Base-by-base conservation (phyloP, 768 basidiomycete species). In the Leucogyrophana mollusca region DNA sequence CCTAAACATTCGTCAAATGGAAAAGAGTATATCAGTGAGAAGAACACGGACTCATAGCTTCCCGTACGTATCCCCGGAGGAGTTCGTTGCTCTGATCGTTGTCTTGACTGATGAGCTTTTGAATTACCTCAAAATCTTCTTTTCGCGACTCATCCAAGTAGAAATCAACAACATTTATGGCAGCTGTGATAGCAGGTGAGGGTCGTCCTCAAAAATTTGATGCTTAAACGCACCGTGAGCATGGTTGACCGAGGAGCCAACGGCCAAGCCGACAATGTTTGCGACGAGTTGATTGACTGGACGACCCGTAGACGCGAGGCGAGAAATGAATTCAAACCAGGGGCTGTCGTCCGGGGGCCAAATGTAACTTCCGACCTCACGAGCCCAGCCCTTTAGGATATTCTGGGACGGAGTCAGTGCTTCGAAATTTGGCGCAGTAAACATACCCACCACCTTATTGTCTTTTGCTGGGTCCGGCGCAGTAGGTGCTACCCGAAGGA, bases 161-260 rank as follows among this genome's bases (percentile, higher is more conserved):
- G 61, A 80, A 79, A 52, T 80, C 72, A 38, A 82, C 58, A 16
- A 80, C 69, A 34, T 77, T 66, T 5, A 72, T 67, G n/a, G 69
- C 69, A 7, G 72, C 73, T 71, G 37, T 1, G 22, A 38, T 16
- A 2, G 21, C 22, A 14, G 9, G 49, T 34, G 22, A 48, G 24
- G 14, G n/a, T 23, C 30, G 46, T 43, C 20, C 20, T 35, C 34
- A 18, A n/a, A n/a, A 10, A 18, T 35, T 18, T 35, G 4, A 14
- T 14, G 8, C 13, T n/a, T 14, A 23, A 7, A 36, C 52, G 34
- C 33, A 73, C 73, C 65, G 51, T 80, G 76, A 0, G 74, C 71
- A 38, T 69, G 69, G 55, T 72, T 74, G 21, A 76, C 73, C 1
- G 72, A 70, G n/a, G 70, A 68, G 1, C 72, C 68, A 11, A 79